Conservation (phyloP, 176 grass and related monocot species). For the Tillandsia leiboldiana region DNA sequence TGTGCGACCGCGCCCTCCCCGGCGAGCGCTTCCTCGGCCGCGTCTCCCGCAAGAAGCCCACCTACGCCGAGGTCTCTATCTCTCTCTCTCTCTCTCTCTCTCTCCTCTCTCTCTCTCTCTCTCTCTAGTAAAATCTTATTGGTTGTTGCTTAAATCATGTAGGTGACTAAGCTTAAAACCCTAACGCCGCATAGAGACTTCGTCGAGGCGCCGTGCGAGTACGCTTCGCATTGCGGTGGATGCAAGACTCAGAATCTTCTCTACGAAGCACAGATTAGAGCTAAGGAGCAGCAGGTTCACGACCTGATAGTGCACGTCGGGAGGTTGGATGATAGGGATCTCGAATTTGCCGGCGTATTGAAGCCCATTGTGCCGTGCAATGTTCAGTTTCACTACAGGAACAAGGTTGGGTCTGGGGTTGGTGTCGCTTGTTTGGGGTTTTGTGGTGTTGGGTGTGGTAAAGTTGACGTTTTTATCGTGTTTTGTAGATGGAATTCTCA, state of each 20-base stretch:
- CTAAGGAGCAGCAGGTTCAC: conserved; percentile 65
- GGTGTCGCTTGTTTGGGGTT: conserved; percentile 10
- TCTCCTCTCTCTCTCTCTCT: not conserved
- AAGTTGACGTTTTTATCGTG: conserved; percentile 13
- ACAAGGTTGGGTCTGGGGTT: conserved; percentile 53
- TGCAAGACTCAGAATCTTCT: conserved; percentile 86
- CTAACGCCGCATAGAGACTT: conserved; percentile 57
- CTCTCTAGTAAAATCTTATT: not conserved
- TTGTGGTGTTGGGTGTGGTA: conserved; percentile 21
- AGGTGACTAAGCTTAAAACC: conserved; percentile 72
- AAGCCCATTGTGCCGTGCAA: conserved; percentile 79
- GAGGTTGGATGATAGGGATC: conserved; percentile 34
- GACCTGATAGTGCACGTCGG: conserved; percentile 81
- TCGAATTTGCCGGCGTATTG: conserved; percentile 35
- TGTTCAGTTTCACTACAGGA: conserved; percentile 76
- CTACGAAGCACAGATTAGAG: conserved; percentile 61
- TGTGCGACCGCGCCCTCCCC: conserved; percentile 80
- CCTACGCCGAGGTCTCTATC: conserved; percentile 23
- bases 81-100: not conserved
- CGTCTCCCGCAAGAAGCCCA: conserved; percentile 41
- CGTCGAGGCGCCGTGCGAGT: conserved; percentile 62
- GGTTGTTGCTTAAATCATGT: conserved; percentile 25
- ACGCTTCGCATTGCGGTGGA: conserved; percentile 65
- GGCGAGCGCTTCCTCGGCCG: conserved; percentile 82
- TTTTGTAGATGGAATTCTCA: conserved; percentile 93